Conservation (phyloP, 1,284 basidiomycete species). For the Leucoagaricus sp. region DNA sequence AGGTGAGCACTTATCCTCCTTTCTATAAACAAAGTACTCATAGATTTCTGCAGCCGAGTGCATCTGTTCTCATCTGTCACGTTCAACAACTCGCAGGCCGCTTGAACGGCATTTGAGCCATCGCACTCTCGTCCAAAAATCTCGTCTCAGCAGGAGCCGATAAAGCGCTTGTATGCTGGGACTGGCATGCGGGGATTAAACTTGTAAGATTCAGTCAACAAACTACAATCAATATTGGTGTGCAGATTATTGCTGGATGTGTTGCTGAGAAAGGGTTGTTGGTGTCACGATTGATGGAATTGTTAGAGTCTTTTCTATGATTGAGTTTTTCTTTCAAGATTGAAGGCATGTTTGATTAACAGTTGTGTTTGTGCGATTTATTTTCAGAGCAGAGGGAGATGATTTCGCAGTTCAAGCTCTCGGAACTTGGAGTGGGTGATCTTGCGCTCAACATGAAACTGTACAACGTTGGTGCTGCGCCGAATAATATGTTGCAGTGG, state of each 20-base stretch:
- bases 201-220: slow-evolving; percentile 91
- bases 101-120: no score
- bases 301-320: slow-evolving; percentile 91
- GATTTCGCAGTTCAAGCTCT: slow-evolving; percentile 90
- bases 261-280: slow-evolving; percentile 68
- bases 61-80: no score
- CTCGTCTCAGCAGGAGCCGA: no score
- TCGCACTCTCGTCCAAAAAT: no score
- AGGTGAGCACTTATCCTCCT: slow-evolving; percentile 50
- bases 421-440: no score
- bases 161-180: no score
- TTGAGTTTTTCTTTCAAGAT: slow-evolving; percentile 39
- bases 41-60: slow-evolving; percentile 32
- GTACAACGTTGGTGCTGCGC: no score
- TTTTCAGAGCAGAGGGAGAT: slow-evolving; percentile 72
- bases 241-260: slow-evolving; percentile 70
- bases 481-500: no score
- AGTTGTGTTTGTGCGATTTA: neutral
- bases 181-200: slow-evolving; percentile 83
- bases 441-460: no score
- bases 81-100: no score
- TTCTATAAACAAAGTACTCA: slow-evolving; percentile 1
- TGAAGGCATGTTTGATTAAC: no score
- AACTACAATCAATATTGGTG: slow-evolving; percentile 89
- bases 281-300: slow-evolving; percentile 89